Evolutionary conservation across 805 yeast genomes (phyloP).

Genomic region (Metschnikowia santaceciliae): DNA sequence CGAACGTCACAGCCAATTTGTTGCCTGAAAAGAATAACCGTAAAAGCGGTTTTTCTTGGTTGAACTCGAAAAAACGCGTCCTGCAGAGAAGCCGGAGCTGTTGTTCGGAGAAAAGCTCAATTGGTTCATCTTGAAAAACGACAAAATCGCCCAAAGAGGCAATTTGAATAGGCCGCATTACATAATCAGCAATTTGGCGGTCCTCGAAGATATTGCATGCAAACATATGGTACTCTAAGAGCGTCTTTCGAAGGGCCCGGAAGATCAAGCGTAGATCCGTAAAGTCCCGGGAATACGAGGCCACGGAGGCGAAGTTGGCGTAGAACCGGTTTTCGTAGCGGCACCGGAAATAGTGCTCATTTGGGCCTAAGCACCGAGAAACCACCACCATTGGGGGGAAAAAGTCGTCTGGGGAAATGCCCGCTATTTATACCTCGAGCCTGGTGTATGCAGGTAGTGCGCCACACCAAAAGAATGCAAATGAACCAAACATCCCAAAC

Average conservation of each 20-base stretch:
- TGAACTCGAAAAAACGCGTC: conserved; percentile 18
- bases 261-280: conserved; percentile 16
- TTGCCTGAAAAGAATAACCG: conserved; percentile 24
- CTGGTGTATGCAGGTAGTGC: neutral
- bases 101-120: conserved; percentile 24
- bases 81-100: conserved; percentile 22
- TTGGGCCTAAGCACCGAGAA: conserved; percentile 25
- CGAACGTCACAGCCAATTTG: conserved; percentile 26
- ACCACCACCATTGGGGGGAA: neutral
- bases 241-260: conserved; percentile 27
- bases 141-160: conserved; percentile 26
- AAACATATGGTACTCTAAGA: conserved; percentile 34
- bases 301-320: conserved; percentile 33
- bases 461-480: neutral
- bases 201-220: conserved; percentile 28
- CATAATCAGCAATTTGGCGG: conserved; percentile 8
- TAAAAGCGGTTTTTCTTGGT: conserved; percentile 27
- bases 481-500: no score
- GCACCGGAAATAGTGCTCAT: conserved; percentile 34
- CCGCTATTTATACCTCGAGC: neutral
- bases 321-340: conserved; percentile 29
- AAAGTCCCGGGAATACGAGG: conserved; percentile 25
- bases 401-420: neutral
- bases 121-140: conserved; percentile 12
- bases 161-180: conserved; percentile 23